phyloP scores from a whole-genome alignment of 2,329 filamentous ascomycete species.

The Fusarium coffeatum region DNA sequence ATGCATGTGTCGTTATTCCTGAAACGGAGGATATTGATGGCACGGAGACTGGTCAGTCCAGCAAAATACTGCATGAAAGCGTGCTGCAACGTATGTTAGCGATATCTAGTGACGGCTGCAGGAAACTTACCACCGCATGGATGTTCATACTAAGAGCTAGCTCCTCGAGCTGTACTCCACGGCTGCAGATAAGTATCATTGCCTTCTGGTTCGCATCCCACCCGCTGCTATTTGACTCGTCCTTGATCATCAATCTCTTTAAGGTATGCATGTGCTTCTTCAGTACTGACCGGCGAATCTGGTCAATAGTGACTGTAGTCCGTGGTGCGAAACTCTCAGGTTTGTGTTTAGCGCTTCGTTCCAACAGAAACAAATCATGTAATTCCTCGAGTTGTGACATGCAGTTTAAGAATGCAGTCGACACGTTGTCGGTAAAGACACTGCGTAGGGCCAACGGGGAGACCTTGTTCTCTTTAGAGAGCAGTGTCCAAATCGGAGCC shows the following conservation, averaged over 20 bases:
- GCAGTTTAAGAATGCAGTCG: conserved; percentile 64
- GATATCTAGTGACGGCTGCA: neutral
- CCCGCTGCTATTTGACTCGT: conserved; percentile 58
- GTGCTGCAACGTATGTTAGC: conserved; percentile 57
- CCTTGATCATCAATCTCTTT: conserved; percentile 69
- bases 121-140: conserved; percentile 62
- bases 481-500: conserved; percentile 67
- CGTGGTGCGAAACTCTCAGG: conserved; percentile 65
- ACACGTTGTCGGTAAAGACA: conserved; percentile 73
- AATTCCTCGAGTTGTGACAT: conserved; percentile 64
- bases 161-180: conserved; percentile 64
- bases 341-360: conserved; percentile 63
- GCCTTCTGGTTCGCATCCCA: conserved; percentile 71
- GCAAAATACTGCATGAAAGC: conserved; percentile 66
- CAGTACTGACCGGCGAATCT: conserved; percentile 68
- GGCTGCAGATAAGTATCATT: conserved; percentile 64
- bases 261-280: conserved; percentile 68
- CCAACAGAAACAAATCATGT: conserved; percentile 69
- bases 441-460: conserved; percentile 64
- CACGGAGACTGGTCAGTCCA: conserved; percentile 61
- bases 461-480: conserved; percentile 65
- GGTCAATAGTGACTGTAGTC: conserved; percentile 63
- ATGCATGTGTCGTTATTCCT: conserved; percentile 67
- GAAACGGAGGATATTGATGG: conserved; percentile 66
- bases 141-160: conserved; percentile 67